Percentiles rank a stretch among this genome's conserved stretches.
These are phyloP conservation scores for Pseudopithomyces chartarum DNA, from an alignment of 2,329 filamentous ascomycete genomes.

Conservation along the genomic window DNA sequence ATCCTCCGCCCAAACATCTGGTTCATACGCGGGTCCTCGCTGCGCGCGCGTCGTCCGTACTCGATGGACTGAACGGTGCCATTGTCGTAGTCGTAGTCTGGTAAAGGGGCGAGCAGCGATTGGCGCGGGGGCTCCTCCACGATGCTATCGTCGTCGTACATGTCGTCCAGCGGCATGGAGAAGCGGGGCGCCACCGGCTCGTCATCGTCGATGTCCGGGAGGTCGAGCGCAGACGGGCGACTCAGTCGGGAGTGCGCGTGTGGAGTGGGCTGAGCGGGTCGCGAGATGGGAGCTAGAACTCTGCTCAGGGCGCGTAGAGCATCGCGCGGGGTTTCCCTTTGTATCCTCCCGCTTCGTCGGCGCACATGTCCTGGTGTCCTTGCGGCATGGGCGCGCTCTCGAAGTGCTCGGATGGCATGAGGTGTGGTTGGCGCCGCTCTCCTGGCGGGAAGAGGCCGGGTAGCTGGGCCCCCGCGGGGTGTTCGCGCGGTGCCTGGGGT, in stretches of 20 bases:
- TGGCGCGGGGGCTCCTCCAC: slow-evolving; percentile 46
- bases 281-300: slow-evolving; percentile 57
- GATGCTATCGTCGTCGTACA: slow-evolving; percentile 50
- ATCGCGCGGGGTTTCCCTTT: slow-evolving; percentile 62
- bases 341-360: slow-evolving; percentile 53
- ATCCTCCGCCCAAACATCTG: slow-evolving; percentile 52
- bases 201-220: slow-evolving; percentile 53
- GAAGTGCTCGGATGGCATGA: slow-evolving; percentile 59
- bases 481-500: slow-evolving; percentile 45
- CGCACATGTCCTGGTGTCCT: slow-evolving; percentile 57
- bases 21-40: slow-evolving; percentile 38
- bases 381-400: slow-evolving; percentile 56
- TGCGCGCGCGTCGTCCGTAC: slow-evolving; percentile 48
- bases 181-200: slow-evolving; percentile 48
- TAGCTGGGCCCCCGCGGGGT: slow-evolving; percentile 38
- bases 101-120: slow-evolving; percentile 41
- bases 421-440: slow-evolving; percentile 57
- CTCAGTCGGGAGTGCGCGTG: slow-evolving; percentile 34
- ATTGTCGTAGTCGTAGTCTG: slow-evolving; percentile 41
- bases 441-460: slow-evolving; percentile 39
- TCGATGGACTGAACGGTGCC: slow-evolving; percentile 56
- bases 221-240: slow-evolving; percentile 45
- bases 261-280: slow-evolving; percentile 55
- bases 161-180: slow-evolving; percentile 49
- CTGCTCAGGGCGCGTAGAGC: slow-evolving; percentile 58